phyloP scores from a whole-genome alignment of 768 basidiomycete genomes.

The Boletus coccyginus region DNA sequence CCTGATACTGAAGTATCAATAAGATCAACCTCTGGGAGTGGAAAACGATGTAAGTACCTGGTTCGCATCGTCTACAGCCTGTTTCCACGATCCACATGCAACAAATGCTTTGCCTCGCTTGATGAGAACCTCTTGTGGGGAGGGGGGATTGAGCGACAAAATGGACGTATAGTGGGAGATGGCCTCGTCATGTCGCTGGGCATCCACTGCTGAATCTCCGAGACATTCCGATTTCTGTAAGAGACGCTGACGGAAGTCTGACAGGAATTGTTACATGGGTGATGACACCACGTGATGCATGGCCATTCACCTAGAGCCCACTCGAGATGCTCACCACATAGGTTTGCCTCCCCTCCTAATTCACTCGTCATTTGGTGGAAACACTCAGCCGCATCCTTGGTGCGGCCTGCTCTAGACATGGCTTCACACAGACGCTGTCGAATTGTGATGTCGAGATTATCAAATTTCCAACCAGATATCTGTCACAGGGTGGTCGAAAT shows the following conservation, averaged over 20 bases:
- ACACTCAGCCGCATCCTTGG: too few species aligned
- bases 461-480: too few species aligned
- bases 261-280: neutral
- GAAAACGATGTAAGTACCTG: neutral
- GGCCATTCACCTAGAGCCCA: neutral
- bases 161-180: neutral
- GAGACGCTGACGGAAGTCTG: neutral
- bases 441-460: too few species aligned
- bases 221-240: neutral
- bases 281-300: neutral
- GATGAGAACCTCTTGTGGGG: neutral
- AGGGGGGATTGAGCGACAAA: neutral
- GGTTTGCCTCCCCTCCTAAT: neutral
- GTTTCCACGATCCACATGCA: neutral
- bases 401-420: too few species aligned
- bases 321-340: neutral
- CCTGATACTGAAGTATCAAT: neutral
- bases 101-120: too few species aligned
- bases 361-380: too few species aligned
- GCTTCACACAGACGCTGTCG: too few species aligned
- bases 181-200: neutral
- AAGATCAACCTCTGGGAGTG: too few species aligned
- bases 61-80: neutral
- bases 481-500: too few species aligned
- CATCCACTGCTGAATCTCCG: neutral